Percentiles rank a stretch among this genome's conserved stretches.
Conservation (phyloP, 2,329 filamentous ascomycete species). For the Lecanicillium sp. region DNA sequence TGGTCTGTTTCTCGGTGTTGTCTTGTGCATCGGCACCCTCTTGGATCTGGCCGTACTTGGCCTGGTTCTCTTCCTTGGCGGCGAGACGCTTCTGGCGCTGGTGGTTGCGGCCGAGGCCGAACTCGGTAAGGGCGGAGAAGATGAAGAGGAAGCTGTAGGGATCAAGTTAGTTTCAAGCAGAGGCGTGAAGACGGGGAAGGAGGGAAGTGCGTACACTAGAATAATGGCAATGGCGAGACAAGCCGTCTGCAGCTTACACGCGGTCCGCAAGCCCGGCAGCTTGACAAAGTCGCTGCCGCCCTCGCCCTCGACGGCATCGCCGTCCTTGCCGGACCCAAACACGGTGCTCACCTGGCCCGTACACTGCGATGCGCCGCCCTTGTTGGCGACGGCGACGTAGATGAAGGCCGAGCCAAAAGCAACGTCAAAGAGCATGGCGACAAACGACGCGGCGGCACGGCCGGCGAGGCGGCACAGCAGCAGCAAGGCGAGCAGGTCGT, state of each 20-base stretch:
- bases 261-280: slow-evolving; percentile 39
- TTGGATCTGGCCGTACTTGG: slow-evolving; percentile 5
- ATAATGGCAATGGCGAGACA: slow-evolving; percentile 72
- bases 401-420: slow-evolving; percentile 71
- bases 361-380: slow-evolving; percentile 61
- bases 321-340: slow-evolving; percentile 56
- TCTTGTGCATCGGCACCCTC: slow-evolving; percentile 2
- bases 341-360: slow-evolving; percentile 52
- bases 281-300: slow-evolving; percentile 36
- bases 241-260: slow-evolving; percentile 71
- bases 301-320: slow-evolving; percentile 37
- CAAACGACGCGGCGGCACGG: slow-evolving; percentile 60
- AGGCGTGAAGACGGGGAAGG: neutral
- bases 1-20: neutral
- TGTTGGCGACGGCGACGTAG: slow-evolving; percentile 71
- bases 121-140: slow-evolving; percentile 60
- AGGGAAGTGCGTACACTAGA: slow-evolving; percentile 52
- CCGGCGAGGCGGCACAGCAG: slow-evolving; percentile 76
- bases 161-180: neutral
- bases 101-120: slow-evolving; percentile 62
- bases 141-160: slow-evolving; percentile 62
- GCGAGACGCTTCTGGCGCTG: slow-evolving; percentile 68
- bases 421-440: slow-evolving; percentile 70
- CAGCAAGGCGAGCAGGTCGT: slow-evolving; percentile 64
- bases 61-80: slow-evolving; percentile 20